Base-by-base conservation (phyloP, 495 filamentous ascomycete species). In the Achaetomiella virescens region DNA sequence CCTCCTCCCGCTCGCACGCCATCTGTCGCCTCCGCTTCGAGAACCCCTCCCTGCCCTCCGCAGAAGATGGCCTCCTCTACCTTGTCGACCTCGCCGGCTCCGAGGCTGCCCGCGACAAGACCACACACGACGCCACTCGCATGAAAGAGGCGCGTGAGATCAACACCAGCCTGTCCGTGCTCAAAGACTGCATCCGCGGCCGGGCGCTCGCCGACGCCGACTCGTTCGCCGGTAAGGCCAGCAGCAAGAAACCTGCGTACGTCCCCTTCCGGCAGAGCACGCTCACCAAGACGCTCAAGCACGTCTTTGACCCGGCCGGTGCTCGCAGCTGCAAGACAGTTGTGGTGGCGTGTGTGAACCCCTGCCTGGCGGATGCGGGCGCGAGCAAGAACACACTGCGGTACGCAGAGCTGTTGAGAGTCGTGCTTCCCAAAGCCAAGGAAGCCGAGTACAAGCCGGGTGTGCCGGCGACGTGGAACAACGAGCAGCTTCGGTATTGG, bases 71-170 rank as follows among this genome's bases (percentile, higher is more conserved):
- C 3, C 37, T 71, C 0, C 61, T 79, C 1, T 74, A 72, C 48
- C 66, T 80, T 1, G 61, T 78, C 40, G 77, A 80, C 53, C 71
- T 77, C 0, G 77, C 76, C 5, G 77, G 76, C 1, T 71, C 72
- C 35, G 78, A 79, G 61, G 64, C 58, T 0, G 66, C 62, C 0
- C 63, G 61, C 2, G 67, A 74, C 42, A 63, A 66, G n/a, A 33
- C 37, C 0, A 42, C 44, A 0, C 74, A 76, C 51, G 60, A 57
- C 6, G 49, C 63, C 0, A 65, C 63, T 5, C 61, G 73, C 1
- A 72, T 76, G 71, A 64, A 63, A 24, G 73, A 77, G 41, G 68
- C 70, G 1, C 63, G 65, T 10, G 72, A 75, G 52, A 79, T 81
- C 63, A 81, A 79, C 61, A 62, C 58, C 3, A 72, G 69, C 29